These are phyloP conservation scores for Penicillium lividum DNA, from an alignment of 495 filamentous ascomycete species.

Conservation along the genomic window DNA sequence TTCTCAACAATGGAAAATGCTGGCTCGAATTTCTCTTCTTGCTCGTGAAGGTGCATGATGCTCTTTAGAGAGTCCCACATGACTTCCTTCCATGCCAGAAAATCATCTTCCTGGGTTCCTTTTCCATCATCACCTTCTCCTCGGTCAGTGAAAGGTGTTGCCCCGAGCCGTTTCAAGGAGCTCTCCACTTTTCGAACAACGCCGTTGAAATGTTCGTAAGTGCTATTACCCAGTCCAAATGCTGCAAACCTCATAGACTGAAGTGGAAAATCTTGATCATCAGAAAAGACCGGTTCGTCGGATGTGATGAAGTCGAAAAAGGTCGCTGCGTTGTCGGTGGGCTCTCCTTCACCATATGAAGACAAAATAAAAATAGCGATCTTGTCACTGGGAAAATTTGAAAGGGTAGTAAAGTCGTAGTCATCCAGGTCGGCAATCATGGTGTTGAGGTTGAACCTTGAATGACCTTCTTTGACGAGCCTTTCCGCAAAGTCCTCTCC, in stretches of 20 bases:
- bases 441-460: constrained; percentile 40
- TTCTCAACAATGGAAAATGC: constrained; percentile 19
- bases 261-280: constrained; percentile 31
- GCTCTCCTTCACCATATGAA: constrained; percentile 58
- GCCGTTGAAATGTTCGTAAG: constrained; percentile 54
- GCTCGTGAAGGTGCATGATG: constrained; percentile 38
- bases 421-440: constrained; percentile 52
- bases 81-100: constrained; percentile 49
- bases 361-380: constrained; percentile 53
- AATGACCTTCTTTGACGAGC: constrained; percentile 44
- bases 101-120: constrained; percentile 48
- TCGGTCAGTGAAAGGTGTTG: constrained; percentile 19
- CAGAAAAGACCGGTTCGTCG: constrained; percentile 31
- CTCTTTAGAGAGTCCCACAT: constrained; percentile 39
- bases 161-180: constrained; percentile 36
- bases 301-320: constrained; percentile 24
- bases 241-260: constrained; percentile 40
- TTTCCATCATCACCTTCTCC: constrained; percentile 43
- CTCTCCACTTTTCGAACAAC: constrained; percentile 42
- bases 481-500: constrained; percentile 50
- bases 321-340: constrained; percentile 50
- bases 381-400: constrained; percentile 37
- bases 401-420: constrained; percentile 45
- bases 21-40: constrained; percentile 34
- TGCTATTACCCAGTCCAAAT: constrained; percentile 51